Percentiles rank a stretch among this genome's conserved stretches.
phyloP scores from a whole-genome alignment of 352 stramenopile species.

The Globisporangium iwayamae region DNA sequence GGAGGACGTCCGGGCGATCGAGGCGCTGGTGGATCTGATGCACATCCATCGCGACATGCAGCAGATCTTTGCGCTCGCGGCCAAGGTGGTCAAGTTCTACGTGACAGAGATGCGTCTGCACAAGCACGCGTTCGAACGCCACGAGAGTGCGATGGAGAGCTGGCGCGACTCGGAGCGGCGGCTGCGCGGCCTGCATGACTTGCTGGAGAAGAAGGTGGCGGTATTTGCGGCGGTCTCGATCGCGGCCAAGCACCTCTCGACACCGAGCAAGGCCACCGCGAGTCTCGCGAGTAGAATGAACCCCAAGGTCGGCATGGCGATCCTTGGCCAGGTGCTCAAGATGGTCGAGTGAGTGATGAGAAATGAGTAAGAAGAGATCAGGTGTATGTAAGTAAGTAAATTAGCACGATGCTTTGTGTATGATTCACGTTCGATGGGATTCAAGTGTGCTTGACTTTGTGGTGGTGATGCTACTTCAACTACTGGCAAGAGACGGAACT shows the following conservation, averaged over 20 bases:
- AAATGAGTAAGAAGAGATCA: conserved; percentile 9
- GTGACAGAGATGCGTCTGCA: conserved; percentile 31
- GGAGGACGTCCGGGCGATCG: conserved; percentile 64
- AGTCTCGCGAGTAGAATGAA: conserved; percentile 68
- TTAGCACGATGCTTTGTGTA: not conserved
- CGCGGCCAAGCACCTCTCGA: conserved; percentile 8
- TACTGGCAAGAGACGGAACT: not conserved
- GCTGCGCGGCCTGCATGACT: conserved; percentile 39
- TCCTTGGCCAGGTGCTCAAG: conserved; percentile 48
- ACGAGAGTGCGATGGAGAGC: conserved; percentile 8
- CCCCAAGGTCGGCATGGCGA: conserved; percentile 52
- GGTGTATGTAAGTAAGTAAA: not conserved
- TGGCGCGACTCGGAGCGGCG: conserved; percentile 60
- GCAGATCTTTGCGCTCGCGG: conserved; percentile 70
- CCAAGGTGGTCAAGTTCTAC: conserved; percentile 60
- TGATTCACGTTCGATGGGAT: conserved; percentile 3
- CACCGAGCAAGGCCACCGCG: conserved; percentile 12
- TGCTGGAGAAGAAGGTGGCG: conserved; percentile 57
- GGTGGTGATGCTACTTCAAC: conserved; percentile 1
- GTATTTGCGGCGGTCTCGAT: conserved; percentile 39
- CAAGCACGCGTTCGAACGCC: conserved; percentile 4
- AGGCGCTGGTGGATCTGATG: conserved; percentile 92
- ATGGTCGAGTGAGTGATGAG: conserved; percentile 29
- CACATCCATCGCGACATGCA: conserved; percentile 94
- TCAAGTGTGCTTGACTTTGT: not conserved